phyloP scores from a whole-genome alignment of 1,284 basidiomycete species.

The Fomitopsis schrenkii region DNA sequence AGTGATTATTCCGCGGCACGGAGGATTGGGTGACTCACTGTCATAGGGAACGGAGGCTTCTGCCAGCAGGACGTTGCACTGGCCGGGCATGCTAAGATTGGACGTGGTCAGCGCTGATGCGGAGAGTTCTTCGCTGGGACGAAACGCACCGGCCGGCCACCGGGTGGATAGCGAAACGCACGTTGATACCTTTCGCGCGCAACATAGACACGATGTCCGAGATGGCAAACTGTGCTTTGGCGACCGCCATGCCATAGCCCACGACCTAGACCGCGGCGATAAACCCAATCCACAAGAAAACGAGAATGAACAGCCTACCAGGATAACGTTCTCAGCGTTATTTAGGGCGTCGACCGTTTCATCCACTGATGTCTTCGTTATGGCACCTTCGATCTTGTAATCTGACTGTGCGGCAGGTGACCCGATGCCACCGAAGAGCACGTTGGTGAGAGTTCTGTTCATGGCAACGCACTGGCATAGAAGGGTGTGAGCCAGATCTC shows the following conservation, averaged over 20 bases:
- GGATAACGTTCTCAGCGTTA: slow-evolving; percentile 80
- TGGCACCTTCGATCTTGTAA: slow-evolving; percentile 76
- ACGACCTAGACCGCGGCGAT: slow-evolving; percentile 49
- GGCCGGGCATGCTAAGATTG: slow-evolving; percentile 69
- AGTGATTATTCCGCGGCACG: not conserved
- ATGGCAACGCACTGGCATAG: slow-evolving; percentile 76
- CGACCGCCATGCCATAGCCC: slow-evolving; percentile 87
- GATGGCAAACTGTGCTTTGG: slow-evolving; percentile 84
- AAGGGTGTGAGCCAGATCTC: not conserved
- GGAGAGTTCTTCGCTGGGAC: too few species aligned
- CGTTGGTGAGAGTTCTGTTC: slow-evolving; percentile 78
- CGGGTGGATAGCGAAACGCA: slow-evolving; percentile 46
- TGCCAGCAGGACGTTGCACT: slow-evolving; percentile 83
- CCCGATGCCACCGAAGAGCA: slow-evolving; percentile 77
- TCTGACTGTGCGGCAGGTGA: slow-evolving; percentile 48
- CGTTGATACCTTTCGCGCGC: slow-evolving; percentile 67
- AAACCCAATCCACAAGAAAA: not conserved
- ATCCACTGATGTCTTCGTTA: slow-evolving; percentile 73
- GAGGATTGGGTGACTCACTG: slow-evolving; percentile 43
- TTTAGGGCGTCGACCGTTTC: slow-evolving; percentile 74
- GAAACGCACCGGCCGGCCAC: slow-evolving; percentile 32
- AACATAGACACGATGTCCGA: slow-evolving; percentile 75
- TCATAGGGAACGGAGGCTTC: slow-evolving; percentile 88
- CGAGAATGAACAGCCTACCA: slow-evolving; percentile 39
- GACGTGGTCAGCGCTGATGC: not conserved